A percentile compares a stretch with the other conserved stretches of the same genome.
These are phyloP conservation scores for Chaetomiaceae sp. DNA, from an alignment of 2,329 filamentous ascomycete genomes.

Conservation along the genomic window DNA sequence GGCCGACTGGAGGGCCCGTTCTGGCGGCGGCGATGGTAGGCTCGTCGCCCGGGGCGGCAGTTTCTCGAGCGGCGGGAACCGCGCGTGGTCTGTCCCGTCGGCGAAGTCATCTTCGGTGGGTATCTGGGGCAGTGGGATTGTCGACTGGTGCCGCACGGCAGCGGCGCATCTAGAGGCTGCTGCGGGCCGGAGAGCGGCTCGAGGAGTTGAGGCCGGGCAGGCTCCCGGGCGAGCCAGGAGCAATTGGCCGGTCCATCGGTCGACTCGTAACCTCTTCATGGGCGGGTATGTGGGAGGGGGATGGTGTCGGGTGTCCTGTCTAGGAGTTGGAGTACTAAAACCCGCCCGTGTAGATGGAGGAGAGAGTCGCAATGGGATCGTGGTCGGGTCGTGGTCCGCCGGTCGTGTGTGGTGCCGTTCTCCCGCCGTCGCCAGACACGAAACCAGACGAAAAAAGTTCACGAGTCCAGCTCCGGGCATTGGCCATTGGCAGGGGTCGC, in stretches of 20 bases:
- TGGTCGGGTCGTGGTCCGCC: constrained; percentile 5
- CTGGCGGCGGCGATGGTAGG: constrained; percentile 68
- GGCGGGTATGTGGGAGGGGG: constrained; percentile 14
- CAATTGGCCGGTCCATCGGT: constrained; percentile 57
- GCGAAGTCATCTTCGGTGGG: constrained; percentile 26
- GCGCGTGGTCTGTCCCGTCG: constrained; percentile 28
- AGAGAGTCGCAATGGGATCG: background rate
- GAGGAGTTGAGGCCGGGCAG: constrained; percentile 25
- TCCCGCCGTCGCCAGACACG: constrained; percentile 18
- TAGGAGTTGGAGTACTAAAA: background rate
- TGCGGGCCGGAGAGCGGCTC: constrained; percentile 14
- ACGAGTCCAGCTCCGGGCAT: constrained; percentile 18
- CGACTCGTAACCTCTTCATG: constrained; percentile 61
- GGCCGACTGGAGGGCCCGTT: constrained; percentile 65
- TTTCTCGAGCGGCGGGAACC: constrained; percentile 28
- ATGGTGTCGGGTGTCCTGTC: background rate
- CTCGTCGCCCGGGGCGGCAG: constrained; percentile 33
- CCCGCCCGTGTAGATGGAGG: constrained; percentile 5
- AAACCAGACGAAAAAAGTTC: constrained; percentile 28
- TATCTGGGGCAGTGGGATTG: constrained; percentile 16
- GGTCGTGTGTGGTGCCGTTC: constrained; percentile 15
- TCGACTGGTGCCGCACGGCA: constrained; percentile 33
- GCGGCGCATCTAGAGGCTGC: constrained; percentile 20
- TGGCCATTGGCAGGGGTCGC: constrained; percentile 19
- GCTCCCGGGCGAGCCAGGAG: constrained; percentile 46